Evolutionary conservation across 2,329 filamentous ascomycete genomes (phyloP).

Genomic region (Cytospora leucostoma): DNA sequence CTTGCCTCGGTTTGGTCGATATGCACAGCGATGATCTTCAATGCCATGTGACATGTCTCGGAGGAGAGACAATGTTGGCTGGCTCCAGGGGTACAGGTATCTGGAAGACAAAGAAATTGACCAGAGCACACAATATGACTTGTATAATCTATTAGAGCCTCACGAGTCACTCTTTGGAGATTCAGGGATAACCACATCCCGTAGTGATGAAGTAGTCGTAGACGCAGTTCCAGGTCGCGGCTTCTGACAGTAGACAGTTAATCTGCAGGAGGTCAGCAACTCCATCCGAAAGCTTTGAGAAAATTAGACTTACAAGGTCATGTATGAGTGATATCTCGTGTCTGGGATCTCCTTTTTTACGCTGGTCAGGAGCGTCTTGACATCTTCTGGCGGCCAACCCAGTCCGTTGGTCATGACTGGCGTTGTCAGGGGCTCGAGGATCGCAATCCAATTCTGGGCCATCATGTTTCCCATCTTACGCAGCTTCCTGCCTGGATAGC

Average conservation of each 20-base stretch:
- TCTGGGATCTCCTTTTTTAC: constrained; percentile 34
- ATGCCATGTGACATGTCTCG: no score
- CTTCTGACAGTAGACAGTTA: constrained; percentile 36
- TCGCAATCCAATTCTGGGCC: constrained; percentile 33
- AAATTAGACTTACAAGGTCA: constrained; percentile 33
- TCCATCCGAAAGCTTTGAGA: background rate
- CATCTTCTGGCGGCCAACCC: constrained; percentile 33
- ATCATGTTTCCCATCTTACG: constrained; percentile 37
- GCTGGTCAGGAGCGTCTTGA: constrained; percentile 31
- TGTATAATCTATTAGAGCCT: constrained; percentile 4
- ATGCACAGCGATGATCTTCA: background rate
- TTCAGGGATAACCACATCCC: constrained; percentile 1
- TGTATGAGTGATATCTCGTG: constrained; percentile 35
- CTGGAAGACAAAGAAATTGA: constrained; percentile 2
- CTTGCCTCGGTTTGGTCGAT: background rate
- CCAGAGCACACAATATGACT: background rate
- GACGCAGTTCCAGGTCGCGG: constrained; percentile 32
- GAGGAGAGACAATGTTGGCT: background rate
- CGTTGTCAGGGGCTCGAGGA: constrained; percentile 33
- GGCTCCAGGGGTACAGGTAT: constrained; percentile 1
- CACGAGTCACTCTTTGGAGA: background rate
- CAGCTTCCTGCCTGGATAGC: constrained; percentile 36
- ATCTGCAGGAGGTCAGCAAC: constrained; percentile 27
- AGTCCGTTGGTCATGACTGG: constrained; percentile 31
- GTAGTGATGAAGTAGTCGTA: constrained; percentile 16